phyloP scores from a whole-genome alignment of 257 asterid genomes.

The Scutellaria galericulata region DNA sequence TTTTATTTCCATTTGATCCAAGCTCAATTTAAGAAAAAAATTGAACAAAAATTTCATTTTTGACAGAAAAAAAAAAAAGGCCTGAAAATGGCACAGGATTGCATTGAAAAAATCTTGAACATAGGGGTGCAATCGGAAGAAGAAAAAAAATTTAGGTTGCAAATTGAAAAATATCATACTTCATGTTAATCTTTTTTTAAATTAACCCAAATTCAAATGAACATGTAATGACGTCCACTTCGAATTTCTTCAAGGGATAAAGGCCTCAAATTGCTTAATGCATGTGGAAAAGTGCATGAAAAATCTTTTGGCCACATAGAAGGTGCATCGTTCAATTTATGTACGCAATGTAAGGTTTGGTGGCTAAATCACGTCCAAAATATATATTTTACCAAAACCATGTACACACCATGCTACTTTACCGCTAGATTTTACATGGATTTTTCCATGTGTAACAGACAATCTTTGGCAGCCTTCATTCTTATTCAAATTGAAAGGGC shows the following conservation, averaged over 20 bases:
- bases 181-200: no score
- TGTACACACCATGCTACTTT: neutral
- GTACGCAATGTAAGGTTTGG: neutral
- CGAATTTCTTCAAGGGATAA: neutral
- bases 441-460: neutral
- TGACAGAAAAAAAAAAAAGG: no score
- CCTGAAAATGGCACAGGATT: no score
- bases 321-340: neutral
- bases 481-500: neutral
- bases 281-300: neutral
- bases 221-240: neutral
- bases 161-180: no score
- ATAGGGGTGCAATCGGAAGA: no score
- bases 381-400: no score
- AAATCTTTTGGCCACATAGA: neutral
- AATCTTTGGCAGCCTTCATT: neutral
- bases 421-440: neutral
- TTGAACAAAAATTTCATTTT: no score
- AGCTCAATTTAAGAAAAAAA: no score
- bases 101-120: no score
- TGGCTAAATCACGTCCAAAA: no score
- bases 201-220: neutral
- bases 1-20: no score
- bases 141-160: no score
- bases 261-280: neutral